Conservation (phyloP, 148 eudicot genomes). For the Agrostemma githago region DNA sequence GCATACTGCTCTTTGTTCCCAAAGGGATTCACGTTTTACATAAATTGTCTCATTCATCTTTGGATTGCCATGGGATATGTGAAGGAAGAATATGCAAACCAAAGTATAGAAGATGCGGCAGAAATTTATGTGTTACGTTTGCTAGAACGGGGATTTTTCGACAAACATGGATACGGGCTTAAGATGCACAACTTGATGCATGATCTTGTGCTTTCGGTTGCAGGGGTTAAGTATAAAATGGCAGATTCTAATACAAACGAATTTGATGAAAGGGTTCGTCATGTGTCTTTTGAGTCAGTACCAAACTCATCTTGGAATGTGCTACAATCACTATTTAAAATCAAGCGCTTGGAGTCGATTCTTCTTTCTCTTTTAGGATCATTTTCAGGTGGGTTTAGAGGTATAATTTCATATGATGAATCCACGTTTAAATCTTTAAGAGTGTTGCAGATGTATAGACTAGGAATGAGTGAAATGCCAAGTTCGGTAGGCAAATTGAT, state of each 20-base stretch:
- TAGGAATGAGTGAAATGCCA: conserved; percentile 7
- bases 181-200: background rate
- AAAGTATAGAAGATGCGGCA: background rate
- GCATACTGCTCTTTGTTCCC: too few relatives aligned
- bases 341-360: too few relatives aligned
- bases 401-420: background rate
- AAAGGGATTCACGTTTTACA: too few relatives aligned
- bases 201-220: background rate
- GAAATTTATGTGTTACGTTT: background rate
- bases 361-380: too few relatives aligned
- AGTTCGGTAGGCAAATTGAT: background rate
- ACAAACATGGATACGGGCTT: too few relatives aligned
- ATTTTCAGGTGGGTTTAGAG: background rate
- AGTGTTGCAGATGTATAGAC: background rate
- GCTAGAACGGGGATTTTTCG: background rate
- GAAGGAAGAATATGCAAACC: background rate
- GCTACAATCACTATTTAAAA: too few relatives aligned
- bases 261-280: too few relatives aligned
- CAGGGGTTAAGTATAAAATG: background rate
- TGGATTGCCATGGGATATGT: background rate
- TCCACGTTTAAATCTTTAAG: background rate
- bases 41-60: background rate
- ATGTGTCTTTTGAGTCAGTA: too few relatives aligned
- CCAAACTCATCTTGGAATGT: too few relatives aligned
- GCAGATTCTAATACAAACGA: background rate